Conservation (phyloP, 225 moss, liverwort and hornwort species). For the Ulota crispa region DNA sequence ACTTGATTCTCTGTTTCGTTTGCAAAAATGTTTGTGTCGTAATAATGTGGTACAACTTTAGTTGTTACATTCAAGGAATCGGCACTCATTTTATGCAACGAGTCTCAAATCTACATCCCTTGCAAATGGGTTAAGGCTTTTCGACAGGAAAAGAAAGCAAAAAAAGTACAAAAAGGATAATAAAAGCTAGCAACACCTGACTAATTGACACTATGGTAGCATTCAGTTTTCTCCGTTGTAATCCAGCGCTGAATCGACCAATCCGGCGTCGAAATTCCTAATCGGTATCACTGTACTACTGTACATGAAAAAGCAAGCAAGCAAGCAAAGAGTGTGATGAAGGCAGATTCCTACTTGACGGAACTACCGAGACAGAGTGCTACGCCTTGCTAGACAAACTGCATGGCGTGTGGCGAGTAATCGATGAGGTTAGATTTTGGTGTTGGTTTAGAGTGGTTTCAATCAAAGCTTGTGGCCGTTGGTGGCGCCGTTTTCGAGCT, state of each 20-base stretch:
- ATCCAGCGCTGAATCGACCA: not conserved
- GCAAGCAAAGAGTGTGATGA: not conserved
- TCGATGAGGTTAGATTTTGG: not conserved
- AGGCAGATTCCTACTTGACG: not conserved
- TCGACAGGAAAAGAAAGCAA: not conserved
- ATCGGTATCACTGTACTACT: not conserved
- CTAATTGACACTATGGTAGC: not conserved
- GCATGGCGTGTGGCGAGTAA: not conserved
- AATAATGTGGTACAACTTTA: constrained; percentile 6
- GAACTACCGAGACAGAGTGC: not conserved
- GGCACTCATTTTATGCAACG: constrained; percentile 22
- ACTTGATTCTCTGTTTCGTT: not conserved
- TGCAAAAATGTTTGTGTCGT: constrained; percentile 19
- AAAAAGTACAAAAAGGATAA: not conserved
- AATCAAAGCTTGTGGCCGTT: constrained; percentile 22
- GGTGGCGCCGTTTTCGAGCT: constrained; percentile 26
- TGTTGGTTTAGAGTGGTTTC: no score
- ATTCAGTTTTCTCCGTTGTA: not conserved
- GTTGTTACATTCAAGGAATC: not conserved
- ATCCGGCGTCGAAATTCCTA: not conserved
- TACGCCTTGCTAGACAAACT: not conserved
- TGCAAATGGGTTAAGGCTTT: not conserved
- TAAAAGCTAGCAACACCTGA: not conserved
- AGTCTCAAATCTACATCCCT: not conserved
- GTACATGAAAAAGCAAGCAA: not conserved